Percentiles rank a stretch among this genome's conserved stretches.
Conservation (phyloP, 768 basidiomycete species). For the Paxillus involutus region DNA sequence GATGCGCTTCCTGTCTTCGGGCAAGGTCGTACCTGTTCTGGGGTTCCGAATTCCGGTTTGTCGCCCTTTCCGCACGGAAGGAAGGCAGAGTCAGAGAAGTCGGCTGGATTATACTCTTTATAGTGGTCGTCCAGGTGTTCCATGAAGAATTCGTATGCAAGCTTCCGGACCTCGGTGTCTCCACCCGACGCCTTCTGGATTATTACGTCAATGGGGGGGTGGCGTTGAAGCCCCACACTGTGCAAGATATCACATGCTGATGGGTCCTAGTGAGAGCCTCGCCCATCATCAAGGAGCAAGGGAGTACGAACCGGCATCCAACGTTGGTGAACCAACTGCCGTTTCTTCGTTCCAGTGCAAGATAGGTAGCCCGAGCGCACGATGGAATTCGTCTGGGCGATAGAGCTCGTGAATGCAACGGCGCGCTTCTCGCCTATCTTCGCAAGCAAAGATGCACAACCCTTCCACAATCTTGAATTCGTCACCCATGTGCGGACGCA, state of each 20-base stretch:
- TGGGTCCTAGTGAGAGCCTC: neutral
- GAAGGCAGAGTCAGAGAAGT: constrained; percentile 60
- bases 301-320: no score
- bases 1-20: neutral
- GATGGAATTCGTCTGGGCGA: constrained; percentile 69
- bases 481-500: no score
- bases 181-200: constrained; percentile 53
- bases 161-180: constrained; percentile 44
- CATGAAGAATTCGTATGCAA: constrained; percentile 75
- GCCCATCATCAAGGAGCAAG: no score
- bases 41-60: constrained; percentile 49
- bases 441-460: constrained; percentile 3
- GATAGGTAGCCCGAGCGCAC: constrained; percentile 73
- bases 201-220: constrained; percentile 63
- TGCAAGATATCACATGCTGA: constrained; percentile 55
- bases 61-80: constrained; percentile 62
- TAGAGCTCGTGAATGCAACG: constrained; percentile 56
- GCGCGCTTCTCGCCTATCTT: neutral
- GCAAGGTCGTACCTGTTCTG: constrained; percentile 53
- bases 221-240: constrained; percentile 58
- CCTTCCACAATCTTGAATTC: neutral
- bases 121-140: constrained; percentile 64
- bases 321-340: no score
- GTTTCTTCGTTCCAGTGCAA: constrained; percentile 60
- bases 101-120: constrained; percentile 46